A percentile compares a stretch with the other conserved stretches of the same genome.
Conservation (phyloP, 495 filamentous ascomycete genomes). For the Talaromyces nanjingensis region DNA sequence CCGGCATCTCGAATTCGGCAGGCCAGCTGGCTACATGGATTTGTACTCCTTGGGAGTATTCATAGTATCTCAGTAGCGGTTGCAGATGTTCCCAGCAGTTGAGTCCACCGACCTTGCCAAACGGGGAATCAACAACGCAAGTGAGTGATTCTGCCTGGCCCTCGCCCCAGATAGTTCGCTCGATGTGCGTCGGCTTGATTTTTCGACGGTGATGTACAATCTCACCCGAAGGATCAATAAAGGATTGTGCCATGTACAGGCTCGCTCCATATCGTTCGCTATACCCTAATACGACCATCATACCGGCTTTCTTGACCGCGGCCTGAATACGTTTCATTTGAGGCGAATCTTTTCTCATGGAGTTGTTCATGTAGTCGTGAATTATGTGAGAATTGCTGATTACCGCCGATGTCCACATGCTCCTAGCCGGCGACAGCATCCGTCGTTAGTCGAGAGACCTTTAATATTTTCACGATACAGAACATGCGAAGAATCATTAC, state of each 20-base stretch:
- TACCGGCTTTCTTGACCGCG: conserved; percentile 16
- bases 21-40: conserved; percentile 32
- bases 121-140: conserved; percentile 17
- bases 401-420: conserved; percentile 4
- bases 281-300: conserved; percentile 38
- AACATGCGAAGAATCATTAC: neutral
- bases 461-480: neutral
- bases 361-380: conserved; percentile 24
- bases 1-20: conserved; percentile 15
- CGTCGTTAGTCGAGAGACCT: conserved; percentile 18
- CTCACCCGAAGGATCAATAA: conserved; percentile 40
- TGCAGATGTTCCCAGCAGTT: conserved; percentile 30
- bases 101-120: conserved; percentile 20
- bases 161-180: conserved; percentile 50
- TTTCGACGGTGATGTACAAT: conserved; percentile 43
- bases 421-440: neutral
- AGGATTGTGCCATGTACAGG: conserved; percentile 48
- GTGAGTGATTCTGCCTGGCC: conserved; percentile 22
- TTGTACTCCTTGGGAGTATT: conserved; percentile 25
- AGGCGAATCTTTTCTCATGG: conserved; percentile 18
- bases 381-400: conserved; percentile 11
- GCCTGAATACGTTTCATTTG: conserved; percentile 25
- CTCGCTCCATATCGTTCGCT: conserved; percentile 36
- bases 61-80: conserved; percentile 27
- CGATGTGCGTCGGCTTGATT: conserved; percentile 53